Evolutionary conservation across 1,284 basidiomycete genomes (phyloP), one percentile per base, ranked within the genome.

Genomic region (Cryptococcus wingfieldii): DNA sequence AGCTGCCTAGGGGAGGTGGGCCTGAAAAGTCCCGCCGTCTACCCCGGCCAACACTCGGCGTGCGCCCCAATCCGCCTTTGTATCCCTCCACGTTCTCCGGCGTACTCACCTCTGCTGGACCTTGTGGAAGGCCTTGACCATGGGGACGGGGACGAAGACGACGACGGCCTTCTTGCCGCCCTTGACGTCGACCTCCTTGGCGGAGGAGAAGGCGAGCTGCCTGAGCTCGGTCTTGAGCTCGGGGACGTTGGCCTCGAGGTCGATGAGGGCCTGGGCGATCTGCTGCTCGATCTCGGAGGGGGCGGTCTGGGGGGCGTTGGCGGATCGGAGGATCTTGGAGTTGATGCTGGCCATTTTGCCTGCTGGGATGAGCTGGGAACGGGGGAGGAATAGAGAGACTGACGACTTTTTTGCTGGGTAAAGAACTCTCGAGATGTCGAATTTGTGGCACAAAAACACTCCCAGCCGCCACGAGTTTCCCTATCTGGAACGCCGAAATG

Each of bases 121-220:
- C 82, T 96, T 98, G 83, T 90, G 91, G 88, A 95, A 99, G 45
- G 95, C 96, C 83, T 97, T 98, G 80, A 96, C 79, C 81, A 95
- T 91, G 69, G 95, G 93, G 59, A 97, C 88, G 63, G 96, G 96
- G 57, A 98, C 94, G 74, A 99, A 99, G 79, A 99, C 83, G 66
- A 98, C 92, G 71, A 98, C 95, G 53, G 96, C 96, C 84, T 98
- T 98, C 84, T 97, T 98, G 75, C 92, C 93, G 69, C 95, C 96
- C 77, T 94, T 93, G 72, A 98, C 95, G 78, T 99, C 96, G 71
- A 99, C 88, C 82, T 99, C 96, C 75, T 91, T 91, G 62, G 95
- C 96, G 67, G 94, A 90, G 68, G 92, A 95, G 80, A 99, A 96
- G 79, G 98, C 93, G 65, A 99, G 86, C 64, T 89, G 86, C 58